Evolutionary conservation across 305 asterid species (phyloP).

Genomic region (Lippia alba): DNA sequence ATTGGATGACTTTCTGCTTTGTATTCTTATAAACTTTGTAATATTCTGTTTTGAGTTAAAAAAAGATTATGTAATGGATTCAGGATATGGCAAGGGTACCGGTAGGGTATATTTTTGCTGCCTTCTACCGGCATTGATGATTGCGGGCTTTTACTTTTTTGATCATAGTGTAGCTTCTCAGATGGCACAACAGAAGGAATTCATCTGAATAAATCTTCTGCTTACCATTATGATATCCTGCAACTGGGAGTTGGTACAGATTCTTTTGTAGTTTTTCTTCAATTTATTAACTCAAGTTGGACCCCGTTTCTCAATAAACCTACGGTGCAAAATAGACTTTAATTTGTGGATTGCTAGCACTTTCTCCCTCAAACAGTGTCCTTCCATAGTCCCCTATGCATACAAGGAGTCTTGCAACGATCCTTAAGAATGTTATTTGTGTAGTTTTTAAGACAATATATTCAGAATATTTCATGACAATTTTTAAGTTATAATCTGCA

Average conservation of each 20-base stretch:
- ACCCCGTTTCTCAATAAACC: constrained; percentile 20
- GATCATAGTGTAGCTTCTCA: constrained; percentile 96
- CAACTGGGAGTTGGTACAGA: constrained; percentile 80
- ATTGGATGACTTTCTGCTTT: background rate
- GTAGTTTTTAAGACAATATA: background rate
- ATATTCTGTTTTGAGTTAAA: background rate
- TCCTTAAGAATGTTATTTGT: background rate
- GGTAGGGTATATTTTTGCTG: constrained; percentile 67
- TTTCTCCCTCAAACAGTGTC: constrained; percentile 96
- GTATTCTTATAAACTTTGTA: too few species aligned
- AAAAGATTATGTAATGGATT: constrained; percentile 27
- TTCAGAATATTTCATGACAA: constrained; percentile 1
- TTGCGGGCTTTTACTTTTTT: constrained; percentile 87
- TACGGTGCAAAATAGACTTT: constrained; percentile 53
- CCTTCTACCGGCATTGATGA: constrained; percentile 89
- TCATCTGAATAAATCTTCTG: constrained; percentile 84
- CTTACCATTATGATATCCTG: constrained; percentile 83
- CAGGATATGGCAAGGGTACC: constrained; percentile 89
- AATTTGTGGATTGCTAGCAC: constrained; percentile 89
- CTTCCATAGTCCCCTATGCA: constrained; percentile 99
- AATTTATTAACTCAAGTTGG: background rate
- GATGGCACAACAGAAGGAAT: constrained; percentile 89
- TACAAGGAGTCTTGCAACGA: constrained; percentile 79
- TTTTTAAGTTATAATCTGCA: constrained; percentile 37
- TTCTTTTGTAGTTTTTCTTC: background rate